Conservation (phyloP, 345 rosid species). For the Populus tremula region DNA sequence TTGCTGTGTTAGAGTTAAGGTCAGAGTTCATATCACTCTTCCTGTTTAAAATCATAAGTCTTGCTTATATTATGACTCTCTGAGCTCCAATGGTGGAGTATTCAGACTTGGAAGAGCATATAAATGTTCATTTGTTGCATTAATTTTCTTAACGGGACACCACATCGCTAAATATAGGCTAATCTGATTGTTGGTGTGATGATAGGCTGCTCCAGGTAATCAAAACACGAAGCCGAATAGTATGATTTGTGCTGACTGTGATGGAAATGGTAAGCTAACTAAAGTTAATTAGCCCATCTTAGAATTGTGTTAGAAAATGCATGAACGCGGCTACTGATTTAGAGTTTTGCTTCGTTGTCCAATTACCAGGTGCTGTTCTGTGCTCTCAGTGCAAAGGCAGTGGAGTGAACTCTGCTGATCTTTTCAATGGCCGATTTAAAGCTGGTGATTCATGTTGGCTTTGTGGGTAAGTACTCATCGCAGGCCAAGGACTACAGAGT, state of each 20-base stretch:
- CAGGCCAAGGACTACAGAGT: too few species aligned
- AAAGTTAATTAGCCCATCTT: not conserved
- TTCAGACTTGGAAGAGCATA: too few species aligned
- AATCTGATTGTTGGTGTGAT: not conserved
- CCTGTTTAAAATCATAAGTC: not conserved
- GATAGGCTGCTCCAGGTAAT: constrained; percentile 36
- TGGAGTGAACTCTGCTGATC: constrained; percentile 53
- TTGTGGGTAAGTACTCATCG: constrained; percentile 41
- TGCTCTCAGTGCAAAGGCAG: constrained; percentile 64
- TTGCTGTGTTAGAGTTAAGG: constrained; percentile 23
- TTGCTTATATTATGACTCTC: not conserved
- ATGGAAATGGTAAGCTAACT: constrained; percentile 42
- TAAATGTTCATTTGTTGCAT: too few species aligned
- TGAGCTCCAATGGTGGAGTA: too few species aligned
- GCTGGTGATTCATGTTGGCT: constrained; percentile 63
- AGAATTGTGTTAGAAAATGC: not conserved
- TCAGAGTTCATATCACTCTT: not conserved
- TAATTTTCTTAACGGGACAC: too few species aligned
- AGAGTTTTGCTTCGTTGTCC: not conserved
- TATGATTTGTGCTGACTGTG: constrained; percentile 43
- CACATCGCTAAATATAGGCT: not conserved
- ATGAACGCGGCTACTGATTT: not conserved
- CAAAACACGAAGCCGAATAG: constrained; percentile 40
- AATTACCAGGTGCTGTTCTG: constrained; percentile 41
- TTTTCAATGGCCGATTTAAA: constrained; percentile 52